phyloP scores from a whole-genome alignment of 2,329 filamentous ascomycete species.

The Incumbomyces delicatus region DNA sequence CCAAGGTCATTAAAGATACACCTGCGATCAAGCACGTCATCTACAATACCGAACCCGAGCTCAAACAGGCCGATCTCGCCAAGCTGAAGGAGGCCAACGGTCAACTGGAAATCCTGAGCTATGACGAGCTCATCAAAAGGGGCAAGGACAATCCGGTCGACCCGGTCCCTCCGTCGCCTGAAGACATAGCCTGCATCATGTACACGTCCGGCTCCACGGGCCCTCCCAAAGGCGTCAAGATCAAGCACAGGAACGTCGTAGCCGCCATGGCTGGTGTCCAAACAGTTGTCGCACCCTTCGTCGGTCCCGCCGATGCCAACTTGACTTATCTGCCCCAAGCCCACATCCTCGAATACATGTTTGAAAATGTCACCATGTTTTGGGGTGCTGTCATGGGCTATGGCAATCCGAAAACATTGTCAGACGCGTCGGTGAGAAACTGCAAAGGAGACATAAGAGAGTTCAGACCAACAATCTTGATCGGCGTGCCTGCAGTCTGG shows the following conservation, averaged over 20 bases:
- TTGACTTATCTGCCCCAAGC: constrained; percentile 89
- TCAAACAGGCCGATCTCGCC: constrained; percentile 40
- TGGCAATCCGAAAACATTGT: constrained; percentile 79
- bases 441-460: constrained; percentile 91
- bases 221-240: constrained; percentile 71
- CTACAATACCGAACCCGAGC: constrained; percentile 43
- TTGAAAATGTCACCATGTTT: constrained; percentile 83
- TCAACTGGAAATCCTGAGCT: constrained; percentile 41
- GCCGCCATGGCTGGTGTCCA: constrained; percentile 76
- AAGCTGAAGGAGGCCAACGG: constrained; percentile 41
- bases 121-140: constrained; percentile 41
- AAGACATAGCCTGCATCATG: constrained; percentile 67
- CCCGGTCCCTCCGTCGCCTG: constrained; percentile 57
- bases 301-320: constrained; percentile 67
- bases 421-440: constrained; percentile 76
- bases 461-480: constrained; percentile 77
- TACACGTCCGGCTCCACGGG: constrained; percentile 79
- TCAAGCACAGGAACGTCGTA: constrained; percentile 69
- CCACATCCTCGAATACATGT: constrained; percentile 92
- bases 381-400: constrained; percentile 91
- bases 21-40: constrained; percentile 44
- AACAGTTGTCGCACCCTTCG: constrained; percentile 64
- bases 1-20: constrained; percentile 43
- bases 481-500: constrained; percentile 94
- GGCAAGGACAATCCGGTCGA: constrained; percentile 57